Base-by-base conservation (phyloP, 2,329 filamentous ascomycete species). In the Cylindrodendrum hubeiense region DNA sequence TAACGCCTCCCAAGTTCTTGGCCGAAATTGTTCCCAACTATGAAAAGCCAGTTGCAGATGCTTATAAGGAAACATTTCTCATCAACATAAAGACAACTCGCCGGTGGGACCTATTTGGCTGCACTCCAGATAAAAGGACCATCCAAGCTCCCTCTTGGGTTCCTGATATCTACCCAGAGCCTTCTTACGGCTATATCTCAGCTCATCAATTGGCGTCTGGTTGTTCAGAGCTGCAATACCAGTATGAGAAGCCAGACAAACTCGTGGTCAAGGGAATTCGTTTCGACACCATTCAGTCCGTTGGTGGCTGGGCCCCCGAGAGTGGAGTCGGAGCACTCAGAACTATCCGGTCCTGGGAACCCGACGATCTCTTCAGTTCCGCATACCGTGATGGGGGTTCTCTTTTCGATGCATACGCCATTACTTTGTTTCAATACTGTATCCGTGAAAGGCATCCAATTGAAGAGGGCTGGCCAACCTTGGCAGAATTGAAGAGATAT, bases 381-480 rank as follows among this genome's bases (percentile, higher is more conserved):
- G n/a, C n/a, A 26, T 57, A 57, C 30, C 33, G 24, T 13, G 39
- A 9, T 1, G 60, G 53, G 5, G 46, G 30, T 8, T 30, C 53
- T 22, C n/a, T 63, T n/a, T 37, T 63, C n/a, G 60, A 63, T 5
- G 60, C 47, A 4, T 57, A 53, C n/a, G 34, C 28, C 13, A 63
- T 46, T 6, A 46, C 54, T 5, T 15, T 63, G 4, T n/a, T 63
- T 7, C 57, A 60, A 21, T 30, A 53, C 22, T 26, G 37, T 37
- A 44, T 53, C 3, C 43, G 49, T 15, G 57, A 60, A 13, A 46
- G 53, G 8, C n/a, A 52, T 37, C 54, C 54, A 3, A 58, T 39
- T 22, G 41, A 47, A 6, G 19, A 53, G 24, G 58, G 50, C 10
- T 61, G 47, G 41, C 58, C 58, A 39, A 61, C 28, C 9, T 41